Base-by-base conservation (phyloP, 257 asterid genomes). In the Solanum appendiculatum region DNA sequence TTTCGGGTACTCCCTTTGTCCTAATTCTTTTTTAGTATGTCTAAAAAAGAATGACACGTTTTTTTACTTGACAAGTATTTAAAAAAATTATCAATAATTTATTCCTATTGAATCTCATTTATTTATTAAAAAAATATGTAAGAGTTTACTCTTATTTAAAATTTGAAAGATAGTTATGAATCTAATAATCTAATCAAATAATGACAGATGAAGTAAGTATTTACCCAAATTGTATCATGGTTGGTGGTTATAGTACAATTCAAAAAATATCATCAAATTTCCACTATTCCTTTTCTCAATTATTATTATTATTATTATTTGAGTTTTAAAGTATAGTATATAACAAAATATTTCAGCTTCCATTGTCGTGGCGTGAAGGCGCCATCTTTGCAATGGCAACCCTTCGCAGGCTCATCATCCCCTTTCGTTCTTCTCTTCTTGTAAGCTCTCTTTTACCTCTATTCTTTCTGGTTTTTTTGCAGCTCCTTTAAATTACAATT, bases 381-480 rank as follows among this genome's bases (percentile, higher is more conserved):
- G 68, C 85, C 85, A 81, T 48, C 44, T 46, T 48, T 81, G 9
- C 84, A 75, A 93, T 93, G 93, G 93, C 93, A 75, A 87, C 86
- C 58, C 27, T 83, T 86, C 91, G 96, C 89, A 88, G 92, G 91
- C 89, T 91, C 29, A 42, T 88, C 39, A 33, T 87, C 84, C 88
- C 91, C n/a, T 72, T 81, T 87, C 91, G 91, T 89, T 86, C 90
- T 87, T 90, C 90, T 72, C 77, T 88, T 72, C 91, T 87, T 89
- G 98, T 93, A 87, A 77, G 70, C 18, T 68, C 39, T 86, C 56
- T 82, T 72, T 58, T 31, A 36, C 73, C 9, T 60, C 1, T 20
- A 2, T 36, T 20, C 4, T 73, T 40, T 25, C 34, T 23, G 56
- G 56, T 23, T 42, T 77, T 77, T 14, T 13, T 14, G 9, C 33